phyloP scores from a whole-genome alignment of 148 eudicot genomes.

The Cornus controversa region DNA sequence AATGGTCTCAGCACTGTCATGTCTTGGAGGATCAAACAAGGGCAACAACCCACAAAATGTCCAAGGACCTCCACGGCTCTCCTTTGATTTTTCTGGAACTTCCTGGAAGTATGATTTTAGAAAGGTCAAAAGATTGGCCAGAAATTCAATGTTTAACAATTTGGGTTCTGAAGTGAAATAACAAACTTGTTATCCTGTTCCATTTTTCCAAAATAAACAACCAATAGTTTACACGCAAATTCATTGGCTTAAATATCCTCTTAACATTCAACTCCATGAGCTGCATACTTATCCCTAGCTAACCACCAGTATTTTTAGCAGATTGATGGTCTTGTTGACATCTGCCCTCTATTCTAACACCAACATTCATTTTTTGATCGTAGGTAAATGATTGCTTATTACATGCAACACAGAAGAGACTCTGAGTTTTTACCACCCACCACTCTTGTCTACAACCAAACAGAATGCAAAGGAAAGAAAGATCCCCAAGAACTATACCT shows the following conservation, averaged over 20 bases:
- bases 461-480: background rate
- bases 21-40: conserved; percentile 82
- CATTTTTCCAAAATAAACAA: background rate
- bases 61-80: conserved; percentile 69
- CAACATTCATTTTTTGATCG: background rate
- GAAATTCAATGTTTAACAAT: background rate
- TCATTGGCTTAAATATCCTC: background rate
- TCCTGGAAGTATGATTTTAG: conserved; percentile 34
- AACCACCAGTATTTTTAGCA: background rate
- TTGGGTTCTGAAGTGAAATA: background rate
- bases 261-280: background rate
- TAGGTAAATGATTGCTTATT: background rate
- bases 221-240: background rate
- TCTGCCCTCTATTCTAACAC: background rate
- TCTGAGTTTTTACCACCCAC: background rate
- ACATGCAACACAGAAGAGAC: background rate
- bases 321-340: background rate
- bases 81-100: conserved; percentile 59
- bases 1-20: conserved; percentile 79
- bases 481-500: conserved; percentile 30
- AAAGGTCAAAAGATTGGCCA: background rate
- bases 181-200: background rate
- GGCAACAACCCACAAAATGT: conserved; percentile 67
- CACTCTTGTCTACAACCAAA: background rate
- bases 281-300: background rate